Percentiles rank a stretch among this genome's conserved stretches.
phyloP scores from a whole-genome alignment of 2,329 filamentous ascomycete species.

The Aureobasidium sp. region DNA sequence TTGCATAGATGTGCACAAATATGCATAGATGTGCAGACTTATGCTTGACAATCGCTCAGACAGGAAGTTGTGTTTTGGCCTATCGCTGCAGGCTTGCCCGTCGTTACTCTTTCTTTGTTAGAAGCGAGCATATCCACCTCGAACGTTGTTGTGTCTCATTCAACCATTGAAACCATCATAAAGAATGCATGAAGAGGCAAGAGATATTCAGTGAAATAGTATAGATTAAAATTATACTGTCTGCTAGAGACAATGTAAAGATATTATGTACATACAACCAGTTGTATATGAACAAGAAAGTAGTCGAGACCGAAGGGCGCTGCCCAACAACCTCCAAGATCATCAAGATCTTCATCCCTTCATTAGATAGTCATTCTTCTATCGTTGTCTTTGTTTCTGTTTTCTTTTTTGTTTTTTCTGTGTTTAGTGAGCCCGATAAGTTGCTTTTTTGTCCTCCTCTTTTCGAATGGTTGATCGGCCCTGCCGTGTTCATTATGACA shows the following conservation, averaged over 20 bases:
- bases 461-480: background rate
- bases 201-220: background rate
- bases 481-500: slow-evolving; percentile 1
- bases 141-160: background rate
- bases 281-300: slow-evolving; percentile 10
- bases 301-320: background rate
- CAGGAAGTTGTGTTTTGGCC: background rate
- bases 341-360: slow-evolving; percentile 13
- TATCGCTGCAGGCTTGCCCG: background rate
- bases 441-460: slow-evolving; percentile 3
- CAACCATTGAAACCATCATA: background rate
- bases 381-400: background rate
- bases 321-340: background rate
- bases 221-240: background rate
- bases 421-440: background rate
- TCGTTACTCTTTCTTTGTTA: background rate
- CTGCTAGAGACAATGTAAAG: background rate
- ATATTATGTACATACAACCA: slow-evolving; percentile 4
- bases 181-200: background rate
- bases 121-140: background rate
- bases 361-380: slow-evolving; percentile 11
- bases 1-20: background rate
- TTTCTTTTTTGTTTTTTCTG: background rate
- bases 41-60: background rate
- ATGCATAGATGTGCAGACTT: background rate